Base-by-base conservation (phyloP, 352 stramenopile genomes). In the Pythium sp. region DNA sequence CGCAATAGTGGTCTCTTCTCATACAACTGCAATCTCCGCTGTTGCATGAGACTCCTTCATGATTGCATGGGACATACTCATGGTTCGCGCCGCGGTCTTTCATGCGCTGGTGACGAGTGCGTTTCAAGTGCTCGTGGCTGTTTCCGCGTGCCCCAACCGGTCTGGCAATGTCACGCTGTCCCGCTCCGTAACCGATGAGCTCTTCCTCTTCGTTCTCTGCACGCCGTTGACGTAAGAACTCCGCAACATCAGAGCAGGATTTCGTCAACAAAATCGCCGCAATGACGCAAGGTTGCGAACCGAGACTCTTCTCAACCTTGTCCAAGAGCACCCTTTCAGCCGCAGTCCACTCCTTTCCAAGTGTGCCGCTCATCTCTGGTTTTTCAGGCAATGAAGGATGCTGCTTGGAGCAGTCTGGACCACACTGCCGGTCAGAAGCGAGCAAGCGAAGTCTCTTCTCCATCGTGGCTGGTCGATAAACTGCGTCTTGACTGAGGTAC, bases 1-100 rank as follows among this genome's bases (percentile, higher is more conserved):
- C 84, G 61, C 86, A 94, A 53, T 89, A 93, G 67, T 94, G 86
- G 43, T 94, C 86, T 20, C 86, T 77, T n/a, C 81, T 79, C 81
- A 94, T 94, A 65, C 86, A 94, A 14, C 80, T 82, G 64, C 86
- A 94, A 38, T 82, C 78, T 12, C 75, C 82, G 6, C 79, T 79
- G 55, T 92, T 86, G 67, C 86, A 94, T 15, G 80, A 80, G 0
- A 55, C 63, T 6, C 79, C 75, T 3, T 71, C 67, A 70, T 94
- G 86, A 41, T 87, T 75, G 67, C 86, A 94, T 12, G 86, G 84
- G 43, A 82, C 62, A 67, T 79, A 94, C 64, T 90, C 82, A 65
- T 92, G 84, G 69, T 92, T 93, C 8, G 84, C 78, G 49, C 84
- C 84, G 20, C 81, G 78, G 72, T 94, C 86, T 66, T 90, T 91